Base-by-base conservation (phyloP, 169 alveolate genomes). In the Plasmodium yoelii region DNA sequence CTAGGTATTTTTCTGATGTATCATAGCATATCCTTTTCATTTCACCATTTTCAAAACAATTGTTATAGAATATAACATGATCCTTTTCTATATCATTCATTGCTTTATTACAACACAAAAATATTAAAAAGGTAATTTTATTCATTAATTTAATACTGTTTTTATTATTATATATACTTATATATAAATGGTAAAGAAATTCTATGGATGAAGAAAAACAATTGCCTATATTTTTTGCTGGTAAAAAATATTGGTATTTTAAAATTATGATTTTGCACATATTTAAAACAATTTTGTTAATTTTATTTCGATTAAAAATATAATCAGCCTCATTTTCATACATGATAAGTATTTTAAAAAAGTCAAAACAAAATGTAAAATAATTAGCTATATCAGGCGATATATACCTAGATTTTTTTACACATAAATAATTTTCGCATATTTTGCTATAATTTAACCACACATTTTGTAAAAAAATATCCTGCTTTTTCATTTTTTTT, bases 361-460 rank as follows among this genome's bases (percentile, higher is more conserved):
- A 75, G 49, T 75, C 68, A 47, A 75, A 42, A 39, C 77, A 75
- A 63, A 75, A 75, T 26, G 88, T 18, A 26, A 75, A 63, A 75
- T 75, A 28, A 24, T 51, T 34, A 12, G 74, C 49, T 15, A 26
- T 4, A 19, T 75, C 71, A 46, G 13, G 42, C 7, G 67, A 75
- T 61, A 75, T 75, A 39, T 63, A 63, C n/a, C 53, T 42, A 1
- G 42, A 1, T 57, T 46, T 51, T 15, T 15, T 46, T 70, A 22
- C 64, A 39, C 42, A 70, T 49, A 70, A 13, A 70, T 49, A n/a
- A 19, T 53, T 34, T 13, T 28, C 67, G 9, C 44, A 24, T 34
- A 34, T 34, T 26, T 51, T 70, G 42, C 22, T 51, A 70, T 49
- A 70, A 51, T 42, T 42, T 70, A 51, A 15, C 49, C 19, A 34